Evolutionary conservation across 805 yeast species (phyloP).

Genomic region (Naumovozyma castellii): DNA sequence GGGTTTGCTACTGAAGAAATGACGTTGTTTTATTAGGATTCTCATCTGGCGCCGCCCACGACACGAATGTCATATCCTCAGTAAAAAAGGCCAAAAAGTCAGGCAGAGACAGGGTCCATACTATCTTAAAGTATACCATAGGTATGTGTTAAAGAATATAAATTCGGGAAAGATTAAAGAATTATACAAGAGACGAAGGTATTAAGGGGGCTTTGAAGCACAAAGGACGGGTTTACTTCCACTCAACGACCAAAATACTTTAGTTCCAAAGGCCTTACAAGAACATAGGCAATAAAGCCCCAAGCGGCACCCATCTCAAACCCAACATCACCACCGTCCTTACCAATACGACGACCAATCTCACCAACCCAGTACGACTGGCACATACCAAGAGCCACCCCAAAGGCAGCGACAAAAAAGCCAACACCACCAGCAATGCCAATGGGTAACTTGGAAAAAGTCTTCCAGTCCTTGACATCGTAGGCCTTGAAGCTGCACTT

Average conservation of each 20-base stretch:
- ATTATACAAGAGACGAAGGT: too few species aligned
- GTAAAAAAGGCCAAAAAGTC: too few species aligned
- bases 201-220: too few species aligned
- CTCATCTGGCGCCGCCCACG: too few species aligned
- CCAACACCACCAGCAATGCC: slow-evolving; percentile 78
- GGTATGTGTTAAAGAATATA: too few species aligned
- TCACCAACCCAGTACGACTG: slow-evolving; percentile 83
- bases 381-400: slow-evolving; percentile 79
- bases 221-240: neutral
- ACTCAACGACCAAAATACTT: slow-evolving; percentile 42
- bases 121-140: too few species aligned
- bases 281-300: slow-evolving; percentile 51
- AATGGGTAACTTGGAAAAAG: slow-evolving; percentile 50
- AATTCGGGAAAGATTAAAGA: too few species aligned
- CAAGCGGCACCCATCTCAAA: slow-evolving; percentile 67
- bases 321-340: slow-evolving; percentile 76
- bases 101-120: too few species aligned
- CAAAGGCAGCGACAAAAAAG: slow-evolving; percentile 75
- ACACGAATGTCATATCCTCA: too few species aligned
- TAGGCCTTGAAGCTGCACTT: slow-evolving; percentile 48
- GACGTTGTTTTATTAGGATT: too few species aligned
- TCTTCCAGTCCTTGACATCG: slow-evolving; percentile 52
- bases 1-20: too few species aligned
- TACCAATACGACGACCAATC: slow-evolving; percentile 52
- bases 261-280: slow-evolving; percentile 54